Evolutionary conservation across 768 basidiomycete species (phyloP).

Genomic region (Suillus clintonianus): DNA sequence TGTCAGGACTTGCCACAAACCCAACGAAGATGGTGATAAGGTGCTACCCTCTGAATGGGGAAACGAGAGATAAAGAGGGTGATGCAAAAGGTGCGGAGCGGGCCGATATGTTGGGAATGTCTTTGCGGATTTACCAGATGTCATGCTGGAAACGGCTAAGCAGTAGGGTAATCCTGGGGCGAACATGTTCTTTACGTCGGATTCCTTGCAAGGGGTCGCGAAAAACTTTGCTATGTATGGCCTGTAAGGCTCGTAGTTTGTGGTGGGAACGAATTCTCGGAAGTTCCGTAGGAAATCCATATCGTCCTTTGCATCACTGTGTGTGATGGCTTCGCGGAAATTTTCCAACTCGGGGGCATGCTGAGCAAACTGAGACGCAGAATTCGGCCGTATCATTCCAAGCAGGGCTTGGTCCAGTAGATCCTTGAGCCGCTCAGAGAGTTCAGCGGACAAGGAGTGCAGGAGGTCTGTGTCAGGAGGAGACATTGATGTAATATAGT

Average conservation of each 20-base stretch:
- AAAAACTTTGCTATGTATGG: constrained; percentile 16
- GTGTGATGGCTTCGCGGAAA: constrained; percentile 12
- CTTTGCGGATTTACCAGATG: background rate
- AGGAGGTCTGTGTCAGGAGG: background rate
- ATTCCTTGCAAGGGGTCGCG: constrained; percentile 16
- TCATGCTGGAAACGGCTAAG: constrained; percentile 13
- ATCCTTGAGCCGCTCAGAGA: background rate
- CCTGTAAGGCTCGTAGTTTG: constrained; percentile 19
- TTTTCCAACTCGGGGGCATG: constrained; percentile 3
- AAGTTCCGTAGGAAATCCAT: constrained; percentile 10
- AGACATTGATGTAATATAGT: background rate
- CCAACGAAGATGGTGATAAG: too few species aligned
- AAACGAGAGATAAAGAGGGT: too few species aligned
- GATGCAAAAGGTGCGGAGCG: too few species aligned
- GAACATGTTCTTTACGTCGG: constrained; percentile 16
- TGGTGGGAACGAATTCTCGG: constrained; percentile 7
- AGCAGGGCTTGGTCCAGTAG: constrained; percentile 1
- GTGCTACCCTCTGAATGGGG: too few species aligned
- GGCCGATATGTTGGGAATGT: too few species aligned
- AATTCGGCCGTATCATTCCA: constrained; percentile 11
- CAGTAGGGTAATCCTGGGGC: constrained; percentile 17
- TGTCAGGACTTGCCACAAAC: too few species aligned
- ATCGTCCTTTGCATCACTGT: constrained; percentile 7
- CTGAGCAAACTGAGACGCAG: constrained; percentile 8
- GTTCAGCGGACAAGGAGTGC: background rate